Evolutionary conservation across 1,284 basidiomycete genomes (phyloP).

Genomic region (Ceratorhiza oryzae-sativae): DNA sequence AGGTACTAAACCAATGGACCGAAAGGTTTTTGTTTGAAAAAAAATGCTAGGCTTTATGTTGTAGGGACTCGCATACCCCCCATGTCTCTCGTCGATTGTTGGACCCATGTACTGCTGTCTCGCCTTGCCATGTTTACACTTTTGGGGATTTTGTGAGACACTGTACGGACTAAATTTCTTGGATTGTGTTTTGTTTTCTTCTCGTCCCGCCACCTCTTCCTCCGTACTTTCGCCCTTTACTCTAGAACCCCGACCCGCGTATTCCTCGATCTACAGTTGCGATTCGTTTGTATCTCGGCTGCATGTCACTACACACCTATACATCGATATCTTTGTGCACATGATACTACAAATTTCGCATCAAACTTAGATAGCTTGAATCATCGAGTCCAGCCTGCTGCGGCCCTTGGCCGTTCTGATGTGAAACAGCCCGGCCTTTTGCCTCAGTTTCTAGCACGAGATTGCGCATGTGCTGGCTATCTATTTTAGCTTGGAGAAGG

Average conservation of each 20-base stretch:
- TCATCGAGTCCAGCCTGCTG: too few species aligned
- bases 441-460: too few species aligned
- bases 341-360: too few species aligned
- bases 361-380: too few species aligned
- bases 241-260: neutral
- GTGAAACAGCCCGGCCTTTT: too few species aligned
- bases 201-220: neutral
- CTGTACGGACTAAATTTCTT: slow-evolving; percentile 6
- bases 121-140: neutral
- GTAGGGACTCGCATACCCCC: neutral
- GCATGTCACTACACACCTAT: slow-evolving; percentile 3
- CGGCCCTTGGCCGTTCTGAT: too few species aligned
- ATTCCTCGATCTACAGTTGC: slow-evolving; percentile 10
- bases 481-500: too few species aligned
- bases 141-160: slow-evolving; percentile 10
- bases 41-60: slow-evolving; percentile 11
- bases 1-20: neutral
- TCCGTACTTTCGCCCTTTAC: neutral
- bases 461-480: too few species aligned
- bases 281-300: neutral
- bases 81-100: too few species aligned
- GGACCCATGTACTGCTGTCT: slow-evolving; percentile 11
- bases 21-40: neutral
- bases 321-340: neutral
- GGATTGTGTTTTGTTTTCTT: slow-evolving; percentile 5